These are phyloP conservation scores for Kuraishia ogatae DNA, from an alignment of 805 yeast species.

Conservation along the genomic window DNA sequence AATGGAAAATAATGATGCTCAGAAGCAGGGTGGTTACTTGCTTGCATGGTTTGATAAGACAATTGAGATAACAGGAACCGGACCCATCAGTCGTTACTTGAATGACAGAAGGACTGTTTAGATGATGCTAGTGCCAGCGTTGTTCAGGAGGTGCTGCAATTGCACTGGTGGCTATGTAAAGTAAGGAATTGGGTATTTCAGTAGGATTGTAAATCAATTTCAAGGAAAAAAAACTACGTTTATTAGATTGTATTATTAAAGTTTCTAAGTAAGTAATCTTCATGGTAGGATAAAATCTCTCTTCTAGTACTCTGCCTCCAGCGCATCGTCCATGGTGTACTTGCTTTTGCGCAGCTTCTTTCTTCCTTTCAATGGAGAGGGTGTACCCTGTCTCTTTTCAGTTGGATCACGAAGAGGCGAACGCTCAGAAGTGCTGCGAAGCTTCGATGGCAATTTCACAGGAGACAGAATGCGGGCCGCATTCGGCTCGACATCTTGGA, in stretches of 20 bases:
- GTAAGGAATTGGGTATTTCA: neutral
- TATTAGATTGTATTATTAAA: no score
- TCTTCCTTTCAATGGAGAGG: neutral
- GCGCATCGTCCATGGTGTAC: neutral
- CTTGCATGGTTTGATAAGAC: conserved; percentile 91
- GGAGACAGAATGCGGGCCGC: neutral
- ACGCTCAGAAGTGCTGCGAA: neutral
- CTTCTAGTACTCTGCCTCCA: neutral
- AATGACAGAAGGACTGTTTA: conserved; percentile 78
- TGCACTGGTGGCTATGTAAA: neutral
- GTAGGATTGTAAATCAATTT: no score
- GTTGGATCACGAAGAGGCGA: neutral
- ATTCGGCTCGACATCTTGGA: neutral
- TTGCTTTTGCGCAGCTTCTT: neutral
- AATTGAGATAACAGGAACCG: conserved; percentile 76
- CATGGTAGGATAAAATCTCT: no score
- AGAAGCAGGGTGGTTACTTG: conserved; percentile 78
- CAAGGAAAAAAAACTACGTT: no score
- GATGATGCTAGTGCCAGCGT: neutral
- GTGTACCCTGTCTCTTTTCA: neutral
- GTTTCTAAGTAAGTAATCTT: no score
- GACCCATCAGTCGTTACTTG: conserved; percentile 79
- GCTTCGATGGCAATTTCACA: neutral
- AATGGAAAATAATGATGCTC: conserved; percentile 70
- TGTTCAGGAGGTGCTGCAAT: neutral